Evolutionary conservation across 768 basidiomycete species (phyloP).

Genomic region (Lactarius deliciosus): DNA sequence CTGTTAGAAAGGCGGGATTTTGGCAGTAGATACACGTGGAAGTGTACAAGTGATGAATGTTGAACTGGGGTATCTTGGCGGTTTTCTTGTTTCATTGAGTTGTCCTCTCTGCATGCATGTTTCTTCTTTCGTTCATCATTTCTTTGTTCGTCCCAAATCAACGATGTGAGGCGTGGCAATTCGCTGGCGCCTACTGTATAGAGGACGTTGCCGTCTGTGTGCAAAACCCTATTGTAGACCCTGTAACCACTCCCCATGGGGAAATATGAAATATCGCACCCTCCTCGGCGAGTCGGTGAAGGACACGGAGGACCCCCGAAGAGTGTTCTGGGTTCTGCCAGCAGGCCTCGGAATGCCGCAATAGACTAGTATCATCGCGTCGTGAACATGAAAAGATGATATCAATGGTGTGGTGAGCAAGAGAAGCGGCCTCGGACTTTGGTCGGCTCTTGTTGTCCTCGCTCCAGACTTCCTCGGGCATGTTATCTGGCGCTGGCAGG

Average conservation of each 20-base stretch:
- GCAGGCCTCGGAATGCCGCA: background rate
- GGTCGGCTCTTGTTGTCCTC: background rate
- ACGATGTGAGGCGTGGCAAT: background rate
- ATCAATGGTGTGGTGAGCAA: background rate
- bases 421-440: background rate
- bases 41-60: slow-evolving; percentile 40
- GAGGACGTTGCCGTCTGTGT: background rate
- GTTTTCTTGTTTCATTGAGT: background rate
- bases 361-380: too few relatives aligned
- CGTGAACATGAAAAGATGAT: background rate
- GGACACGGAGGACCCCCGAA: background rate
- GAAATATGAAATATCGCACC: background rate
- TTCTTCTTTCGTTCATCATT: background rate
- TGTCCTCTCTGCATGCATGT: background rate
- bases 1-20: slow-evolving; percentile 40
- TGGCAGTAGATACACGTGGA: slow-evolving; percentile 50
- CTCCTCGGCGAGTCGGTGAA: background rate
- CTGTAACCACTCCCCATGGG: background rate
- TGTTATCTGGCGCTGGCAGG: background rate
- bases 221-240: background rate
- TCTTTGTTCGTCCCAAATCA: background rate
- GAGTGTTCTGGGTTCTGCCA: background rate
- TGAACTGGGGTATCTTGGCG: background rate
- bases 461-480: background rate
- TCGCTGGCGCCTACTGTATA: background rate